Percentiles rank a stretch among this genome's conserved stretches.
Evolutionary conservation across 352 stramenopile species (phyloP).

Genomic region (Phytophthora hibernalis): DNA sequence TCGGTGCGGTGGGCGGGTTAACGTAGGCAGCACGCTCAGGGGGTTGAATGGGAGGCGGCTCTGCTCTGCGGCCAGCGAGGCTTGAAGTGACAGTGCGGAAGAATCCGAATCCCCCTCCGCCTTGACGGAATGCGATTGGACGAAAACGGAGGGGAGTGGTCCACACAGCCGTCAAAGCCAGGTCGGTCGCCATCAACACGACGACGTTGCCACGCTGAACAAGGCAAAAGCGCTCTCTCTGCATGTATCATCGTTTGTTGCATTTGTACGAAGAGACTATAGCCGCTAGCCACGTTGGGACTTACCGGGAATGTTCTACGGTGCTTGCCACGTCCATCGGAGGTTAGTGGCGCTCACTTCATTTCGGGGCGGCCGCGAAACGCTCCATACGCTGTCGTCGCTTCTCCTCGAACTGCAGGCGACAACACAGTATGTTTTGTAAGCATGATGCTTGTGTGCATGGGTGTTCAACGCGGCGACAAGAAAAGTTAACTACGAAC

Average conservation of each 20-base stretch:
- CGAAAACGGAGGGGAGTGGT: slow-evolving; percentile 1
- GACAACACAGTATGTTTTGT: slow-evolving; percentile 11
- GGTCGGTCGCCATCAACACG: slow-evolving; percentile 2
- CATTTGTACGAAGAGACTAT: slow-evolving; percentile 35
- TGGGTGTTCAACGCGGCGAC: slow-evolving; percentile 10
- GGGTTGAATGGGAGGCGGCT: slow-evolving; percentile 5
- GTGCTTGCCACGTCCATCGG: slow-evolving; percentile 13
- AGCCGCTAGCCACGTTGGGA: slow-evolving; percentile 20
- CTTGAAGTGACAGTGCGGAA: slow-evolving; percentile 51
- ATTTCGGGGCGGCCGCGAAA: slow-evolving; percentile 48
- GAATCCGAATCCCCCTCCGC: slow-evolving; percentile 22
- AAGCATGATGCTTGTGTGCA: slow-evolving; percentile 1
- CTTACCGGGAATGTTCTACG: slow-evolving; percentile 28
- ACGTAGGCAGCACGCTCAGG: slow-evolving; percentile 1
- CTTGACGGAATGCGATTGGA: slow-evolving; percentile 25
- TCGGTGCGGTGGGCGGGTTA: background rate
- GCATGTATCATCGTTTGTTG: slow-evolving; percentile 36
- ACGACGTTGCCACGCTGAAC: slow-evolving; percentile 11
- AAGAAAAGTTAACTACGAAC: slow-evolving; percentile 16
- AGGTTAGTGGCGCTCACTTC: slow-evolving; percentile 14
- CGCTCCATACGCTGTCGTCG: slow-evolving; percentile 77
- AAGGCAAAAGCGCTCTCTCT: slow-evolving; percentile 22
- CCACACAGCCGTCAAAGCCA: slow-evolving; percentile 6
- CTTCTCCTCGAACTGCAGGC: slow-evolving; percentile 72
- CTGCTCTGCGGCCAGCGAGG: slow-evolving; percentile 23